Conservation (phyloP, 1,284 basidiomycete species). For the Violaceomyces palustris region DNA sequence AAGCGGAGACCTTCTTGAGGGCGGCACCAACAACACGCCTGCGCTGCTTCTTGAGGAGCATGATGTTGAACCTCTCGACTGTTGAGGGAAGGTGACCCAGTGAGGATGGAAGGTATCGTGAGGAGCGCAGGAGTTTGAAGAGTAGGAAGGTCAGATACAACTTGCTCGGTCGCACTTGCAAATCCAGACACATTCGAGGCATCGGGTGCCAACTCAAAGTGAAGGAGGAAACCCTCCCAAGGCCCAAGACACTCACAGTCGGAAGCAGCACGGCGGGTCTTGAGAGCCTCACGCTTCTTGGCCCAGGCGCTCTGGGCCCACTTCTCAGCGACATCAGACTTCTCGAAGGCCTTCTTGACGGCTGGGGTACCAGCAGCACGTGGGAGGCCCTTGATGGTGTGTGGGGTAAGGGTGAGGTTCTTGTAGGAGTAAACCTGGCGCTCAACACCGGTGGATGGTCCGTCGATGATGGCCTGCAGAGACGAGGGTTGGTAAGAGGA, state of each 20-base stretch:
- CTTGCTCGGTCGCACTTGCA: no score
- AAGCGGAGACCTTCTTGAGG: constrained; percentile 45
- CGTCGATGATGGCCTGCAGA: constrained; percentile 84
- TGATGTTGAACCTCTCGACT: constrained; percentile 69
- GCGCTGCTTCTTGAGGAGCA: constrained; percentile 59
- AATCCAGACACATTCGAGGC: no score
- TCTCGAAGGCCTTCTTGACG: constrained; percentile 83
- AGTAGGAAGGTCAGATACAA: no score
- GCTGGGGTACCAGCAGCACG: constrained; percentile 76
- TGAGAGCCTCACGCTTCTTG: constrained; percentile 74
- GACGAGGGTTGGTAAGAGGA: no score
- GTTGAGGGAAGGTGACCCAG: no score
- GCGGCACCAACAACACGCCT: constrained; percentile 53
- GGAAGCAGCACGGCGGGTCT: constrained; percentile 71
- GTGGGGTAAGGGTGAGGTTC: constrained; percentile 84
- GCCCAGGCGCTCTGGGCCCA: constrained; percentile 83
- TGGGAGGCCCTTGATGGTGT: constrained; percentile 77
- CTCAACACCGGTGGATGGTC: constrained; percentile 81
- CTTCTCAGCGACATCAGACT: constrained; percentile 66
- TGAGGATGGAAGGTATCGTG: no score
- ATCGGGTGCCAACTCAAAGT: no score
- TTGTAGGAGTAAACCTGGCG: constrained; percentile 89
- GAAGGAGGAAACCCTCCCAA: neutral
- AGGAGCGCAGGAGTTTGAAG: no score
- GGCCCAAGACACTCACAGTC: constrained; percentile 59